Evolutionary conservation across 805 yeast genomes (phyloP), one percentile per base, ranked within the genome.

Genomic region (Priceomyces melissophilus): DNA sequence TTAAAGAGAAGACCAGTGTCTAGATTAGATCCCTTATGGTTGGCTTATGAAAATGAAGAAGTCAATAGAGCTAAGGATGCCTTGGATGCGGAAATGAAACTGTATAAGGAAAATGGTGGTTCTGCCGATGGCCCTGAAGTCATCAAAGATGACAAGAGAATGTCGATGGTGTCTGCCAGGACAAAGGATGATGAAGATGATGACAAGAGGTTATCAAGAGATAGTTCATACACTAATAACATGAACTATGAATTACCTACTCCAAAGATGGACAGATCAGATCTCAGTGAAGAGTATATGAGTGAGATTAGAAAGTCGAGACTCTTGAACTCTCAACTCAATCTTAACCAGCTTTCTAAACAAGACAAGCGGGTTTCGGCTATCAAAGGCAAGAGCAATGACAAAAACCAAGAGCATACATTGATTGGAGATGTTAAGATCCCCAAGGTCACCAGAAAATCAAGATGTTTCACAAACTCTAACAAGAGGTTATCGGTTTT

Each of bases 401-500:
- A 45, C 45, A 33, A 33, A 41, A 20, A 46, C 45, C 74, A 69
- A 15, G 80, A 80, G 32, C 73, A 72, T 43, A 67, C 75, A 1
- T 54, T 69, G 23, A 68, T 84, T 33, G 76, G 85, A 13, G 84
- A 80, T 46, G 81, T 84, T 33, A 71, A 72, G 42, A 79, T 84
- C 37, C 91, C 91, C 15, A 78, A 76, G 46, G 87, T 84, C 28
- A 77, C 89, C 0, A 77, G 89, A 59, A 76, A 77, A 50, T 82
- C 87, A 2, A 74, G 77, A 52, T 69, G 77, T 41, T 81, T 81
- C 55, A 73, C 83, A 29, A 72, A 73, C 41, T 76, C 81, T 5
- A 79, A 79, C 54, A 84, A 81, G 60, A 74, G 93, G 54, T 65
- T 82, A 40, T 81, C 87, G 26, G 84, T 84, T n/a, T 59, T 84